Conservation (phyloP, 2,329 filamentous ascomycete species). For the Hypoxylon sp. region DNA sequence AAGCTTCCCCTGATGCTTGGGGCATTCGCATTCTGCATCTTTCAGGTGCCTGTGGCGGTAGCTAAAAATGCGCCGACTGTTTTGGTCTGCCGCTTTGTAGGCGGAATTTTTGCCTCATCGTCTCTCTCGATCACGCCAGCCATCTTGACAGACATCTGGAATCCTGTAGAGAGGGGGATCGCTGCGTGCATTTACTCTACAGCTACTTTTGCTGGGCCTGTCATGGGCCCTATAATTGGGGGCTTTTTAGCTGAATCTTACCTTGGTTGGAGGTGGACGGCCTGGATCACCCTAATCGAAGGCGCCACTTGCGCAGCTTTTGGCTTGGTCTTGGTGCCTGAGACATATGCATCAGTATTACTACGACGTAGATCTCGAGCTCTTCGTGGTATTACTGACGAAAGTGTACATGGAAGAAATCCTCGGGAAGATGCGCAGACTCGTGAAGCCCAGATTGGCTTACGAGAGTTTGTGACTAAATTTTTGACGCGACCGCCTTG, state of each 20-base stretch:
- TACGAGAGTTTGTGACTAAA: background rate
- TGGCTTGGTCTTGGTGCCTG: background rate
- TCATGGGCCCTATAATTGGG: background rate
- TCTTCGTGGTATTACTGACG: background rate
- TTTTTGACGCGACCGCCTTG: background rate
- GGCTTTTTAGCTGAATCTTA: background rate
- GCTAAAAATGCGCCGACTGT: background rate
- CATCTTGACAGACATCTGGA: background rate
- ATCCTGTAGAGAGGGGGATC: background rate
- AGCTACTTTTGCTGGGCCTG: background rate
- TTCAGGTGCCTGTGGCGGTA: background rate
- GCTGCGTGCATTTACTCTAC: background rate
- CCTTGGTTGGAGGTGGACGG: slow-evolving; percentile 6
- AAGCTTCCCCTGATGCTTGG: background rate
- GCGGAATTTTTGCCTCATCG: background rate
- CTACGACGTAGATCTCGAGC: background rate
- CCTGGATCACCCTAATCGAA: slow-evolving; percentile 1
- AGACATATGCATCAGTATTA: background rate
- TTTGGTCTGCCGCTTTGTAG: background rate
- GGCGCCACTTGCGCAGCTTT: background rate
- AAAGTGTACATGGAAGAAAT: background rate
- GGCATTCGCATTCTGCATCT: background rate
- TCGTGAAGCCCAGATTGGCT: background rate
- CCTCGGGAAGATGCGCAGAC: background rate
- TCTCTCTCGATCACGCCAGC: background rate